Evolutionary conservation across 1,284 basidiomycete genomes (phyloP).

Genomic region (Microbotryum silenes-acaulis): DNA sequence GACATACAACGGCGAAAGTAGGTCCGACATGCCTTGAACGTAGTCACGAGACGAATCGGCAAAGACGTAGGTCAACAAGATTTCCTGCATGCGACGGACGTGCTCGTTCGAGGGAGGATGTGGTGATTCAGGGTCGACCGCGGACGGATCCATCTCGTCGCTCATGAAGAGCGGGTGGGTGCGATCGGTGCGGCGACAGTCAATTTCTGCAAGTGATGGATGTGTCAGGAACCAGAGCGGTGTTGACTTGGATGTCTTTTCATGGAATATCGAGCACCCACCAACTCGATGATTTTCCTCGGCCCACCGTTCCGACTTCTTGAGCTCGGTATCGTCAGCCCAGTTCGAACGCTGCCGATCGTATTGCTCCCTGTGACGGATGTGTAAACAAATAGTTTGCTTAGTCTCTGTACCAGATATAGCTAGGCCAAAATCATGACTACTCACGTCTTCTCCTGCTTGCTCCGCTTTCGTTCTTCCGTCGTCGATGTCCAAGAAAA

Average conservation of each 20-base stretch:
- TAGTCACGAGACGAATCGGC: conserved; percentile 51
- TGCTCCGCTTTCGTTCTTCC: conserved; percentile 41
- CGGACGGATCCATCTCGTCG: conserved; percentile 21
- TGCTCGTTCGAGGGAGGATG: conserved; percentile 46
- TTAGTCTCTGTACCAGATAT: background rate
- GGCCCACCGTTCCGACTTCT: conserved; percentile 34
- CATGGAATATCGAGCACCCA: background rate
- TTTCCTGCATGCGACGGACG: conserved; percentile 64
- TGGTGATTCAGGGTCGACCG: conserved; percentile 3
- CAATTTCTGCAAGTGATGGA: conserved; percentile 61
- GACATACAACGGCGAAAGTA: conserved; percentile 87
- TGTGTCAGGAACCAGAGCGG: background rate
- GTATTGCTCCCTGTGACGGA: conserved; percentile 54
- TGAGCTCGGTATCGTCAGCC: conserved; percentile 65
- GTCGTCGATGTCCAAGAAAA: conserved; percentile 59
- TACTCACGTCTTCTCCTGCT: conserved; percentile 58
- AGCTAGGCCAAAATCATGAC: background rate
- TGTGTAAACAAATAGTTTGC: background rate
- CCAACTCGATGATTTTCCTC: conserved; percentile 39
- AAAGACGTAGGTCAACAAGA: conserved; percentile 84
- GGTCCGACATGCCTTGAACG: conserved; percentile 95
- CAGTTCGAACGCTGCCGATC: conserved; percentile 63
- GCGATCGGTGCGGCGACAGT: conserved; percentile 93
- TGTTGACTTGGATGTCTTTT: conserved; percentile 48
- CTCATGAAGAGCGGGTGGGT: conserved; percentile 72